Base-by-base conservation (phyloP, 192 early-diverging fungal genomes). In the Phycomyces nitens region DNA sequence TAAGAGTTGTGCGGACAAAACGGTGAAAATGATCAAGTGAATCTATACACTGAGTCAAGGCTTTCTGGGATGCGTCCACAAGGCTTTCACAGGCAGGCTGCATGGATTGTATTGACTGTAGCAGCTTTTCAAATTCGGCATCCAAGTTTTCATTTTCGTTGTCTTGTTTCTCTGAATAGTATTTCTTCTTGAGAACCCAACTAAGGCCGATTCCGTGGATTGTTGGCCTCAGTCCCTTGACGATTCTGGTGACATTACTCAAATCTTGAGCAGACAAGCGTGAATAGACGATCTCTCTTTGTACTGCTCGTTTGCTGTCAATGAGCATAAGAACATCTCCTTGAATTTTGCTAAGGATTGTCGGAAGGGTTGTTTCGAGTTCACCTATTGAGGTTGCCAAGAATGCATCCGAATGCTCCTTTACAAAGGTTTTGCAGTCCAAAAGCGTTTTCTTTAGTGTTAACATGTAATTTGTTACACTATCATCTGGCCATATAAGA, bases 401-500 rank as follows among this genome's bases (percentile, higher is more conserved):
- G 15, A 72, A 72, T 15, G 65, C 70, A 54, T 58, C 40, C 9
- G 59, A 57, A 23, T 72, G 52, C 39, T 72, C 58, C 8, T 66
- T 20, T 9, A 66, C 40, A 50, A 66, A 56, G n/a, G 10, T 14
- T 23, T 66, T 66, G 12, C 29, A 66, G 10, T 39, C 41, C 5
- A 43, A 34, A 5, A 72, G 47, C 9, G 65, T 58, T 18, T 44
- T 57, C 27, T 23, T n/a, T 6, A 72, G 49, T 42, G 66, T 22
- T 6, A 20, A 38, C 18, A 72, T 38, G 41, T 66, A 72, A 22
- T 66, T 66, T 5, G 59, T 58, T n/a, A 66, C 47, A 34, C 64
- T 72, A 39, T 72, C 60, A 24, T 72, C 70, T 3, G 70, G 70
- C 70, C 70, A 72, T 41, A 72, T 6, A 11, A 72, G 14, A 16